A percentile compares a stretch with the other conserved stretches of the same genome.
phyloP scores from a whole-genome alignment of 73 alveolate genomes.

The Tetrahymena borealis region DNA sequence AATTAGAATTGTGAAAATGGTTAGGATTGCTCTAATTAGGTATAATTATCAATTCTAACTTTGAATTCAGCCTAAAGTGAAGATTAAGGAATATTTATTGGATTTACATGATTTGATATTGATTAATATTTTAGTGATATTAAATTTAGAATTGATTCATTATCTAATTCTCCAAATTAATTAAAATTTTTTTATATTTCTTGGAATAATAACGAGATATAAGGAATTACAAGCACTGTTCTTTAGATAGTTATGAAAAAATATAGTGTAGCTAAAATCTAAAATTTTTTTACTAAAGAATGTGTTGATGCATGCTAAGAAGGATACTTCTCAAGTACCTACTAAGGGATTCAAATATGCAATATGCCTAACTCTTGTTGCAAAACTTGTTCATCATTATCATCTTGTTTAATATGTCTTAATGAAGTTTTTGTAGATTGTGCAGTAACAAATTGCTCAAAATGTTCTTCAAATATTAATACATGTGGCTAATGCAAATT shows the following conservation, averaged over 20 bases:
- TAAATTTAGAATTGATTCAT: not conserved
- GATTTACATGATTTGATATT: not conserved
- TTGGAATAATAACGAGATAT: not conserved
- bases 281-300: not conserved
- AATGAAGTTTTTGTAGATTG: too few relatives aligned
- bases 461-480: too few relatives aligned
- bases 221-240: not conserved
- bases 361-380: not conserved
- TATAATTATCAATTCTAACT: too few relatives aligned
- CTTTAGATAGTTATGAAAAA: not conserved
- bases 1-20: too few relatives aligned
- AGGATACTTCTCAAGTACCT: not conserved
- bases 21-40: too few relatives aligned
- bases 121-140: not conserved
- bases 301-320: not conserved
- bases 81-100: too few relatives aligned
- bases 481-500: too few relatives aligned
- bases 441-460: too few relatives aligned
- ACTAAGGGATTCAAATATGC: not conserved
- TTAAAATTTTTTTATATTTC: not conserved
- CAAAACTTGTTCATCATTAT: not conserved
- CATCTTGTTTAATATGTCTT: not conserved
- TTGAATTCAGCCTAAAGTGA: too few relatives aligned
- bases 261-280: too few relatives aligned
- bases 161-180: too few relatives aligned